Evolutionary conservation across 108 stramenopile species (phyloP), one percentile per base, ranked within the genome.

Genomic region (Fistulifera pelliculosa): DNA sequence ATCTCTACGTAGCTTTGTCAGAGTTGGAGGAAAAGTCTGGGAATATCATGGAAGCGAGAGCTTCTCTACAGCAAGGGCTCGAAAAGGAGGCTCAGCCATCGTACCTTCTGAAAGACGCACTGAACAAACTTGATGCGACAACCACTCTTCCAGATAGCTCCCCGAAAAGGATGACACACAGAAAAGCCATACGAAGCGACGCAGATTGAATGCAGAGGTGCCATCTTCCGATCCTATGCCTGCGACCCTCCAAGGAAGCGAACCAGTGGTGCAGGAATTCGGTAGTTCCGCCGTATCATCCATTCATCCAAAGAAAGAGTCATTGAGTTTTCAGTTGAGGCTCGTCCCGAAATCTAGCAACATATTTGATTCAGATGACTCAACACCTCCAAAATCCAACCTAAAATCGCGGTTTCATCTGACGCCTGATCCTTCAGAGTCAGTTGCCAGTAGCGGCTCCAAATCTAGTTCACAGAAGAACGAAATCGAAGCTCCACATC

Each of bases 1-100:
- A 38, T 5, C 66, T 67, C 52, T 78, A 76, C 42, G 11, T 83
- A 0, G 35, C 58, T 12, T 25, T 55, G 5, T 68, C 81, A 1
- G 39, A 61, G 13, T 51, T 79, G 35, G 75, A 81, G 39, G 14
- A 19, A 18, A 64, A 56, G 15, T 40, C 22, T 13, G 49, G 57
- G 23, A 31, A 49, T 35, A 14, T 16, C 0, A 6, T 8, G 31
- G 18, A 56, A 18, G 61, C 61, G 31, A 52, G 64, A 11, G 26
- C 12, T 23, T 18, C 27, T 31, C 44, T 76, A 1, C 52, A 42
- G 0, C 61, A 56, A 35, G 75, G 75, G n/a, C 64, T 71, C 4
- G 49, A 60, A 14, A 47, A 44, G 17, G 68, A 68, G 12, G 70
- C 67, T 3, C 49, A 64, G 41, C 75, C 75, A 0, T 12, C 53